Conservation (phyloP, 345 rosid genomes). For the Brassica nigra region DNA sequence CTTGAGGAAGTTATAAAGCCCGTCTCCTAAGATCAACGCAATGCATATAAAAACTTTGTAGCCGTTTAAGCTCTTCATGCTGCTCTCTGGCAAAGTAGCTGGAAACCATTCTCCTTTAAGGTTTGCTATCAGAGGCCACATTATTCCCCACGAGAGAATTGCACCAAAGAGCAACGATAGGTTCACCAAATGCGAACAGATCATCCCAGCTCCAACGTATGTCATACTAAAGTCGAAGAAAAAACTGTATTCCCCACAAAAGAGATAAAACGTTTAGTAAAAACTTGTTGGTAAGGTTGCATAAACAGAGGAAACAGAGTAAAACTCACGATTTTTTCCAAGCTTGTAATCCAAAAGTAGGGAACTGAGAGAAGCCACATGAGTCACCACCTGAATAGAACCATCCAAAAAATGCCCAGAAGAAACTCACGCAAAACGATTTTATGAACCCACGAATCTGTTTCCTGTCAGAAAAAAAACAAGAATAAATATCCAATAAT, state of each 20-base stretch:
- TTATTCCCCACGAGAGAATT: constrained; percentile 85
- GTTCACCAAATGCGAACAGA: constrained; percentile 91
- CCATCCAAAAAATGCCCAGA: constrained; percentile 93
- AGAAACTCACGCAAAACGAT: constrained; percentile 67
- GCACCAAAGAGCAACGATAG: constrained; percentile 90
- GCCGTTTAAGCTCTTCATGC: constrained; percentile 88
- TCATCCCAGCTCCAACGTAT: constrained; percentile 95
- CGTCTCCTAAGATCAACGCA: constrained; percentile 85
- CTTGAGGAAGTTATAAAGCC: constrained; percentile 86
- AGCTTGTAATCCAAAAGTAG: constrained; percentile 79
- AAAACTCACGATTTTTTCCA: constrained; percentile 72
- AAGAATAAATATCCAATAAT: not conserved
- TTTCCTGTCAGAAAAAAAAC: constrained; percentile 48
- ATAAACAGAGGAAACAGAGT: constrained; percentile 8
- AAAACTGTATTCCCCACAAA: constrained; percentile 58
- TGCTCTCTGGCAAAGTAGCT: constrained; percentile 52
- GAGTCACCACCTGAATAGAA: constrained; percentile 65
- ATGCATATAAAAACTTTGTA: constrained; percentile 93
- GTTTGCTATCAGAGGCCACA: constrained; percentile 82
- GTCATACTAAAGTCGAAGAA: constrained; percentile 91
- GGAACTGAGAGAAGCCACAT: constrained; percentile 81
- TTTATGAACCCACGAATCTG: constrained; percentile 72
- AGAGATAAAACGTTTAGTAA: not conserved
- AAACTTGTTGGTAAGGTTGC: not conserved
- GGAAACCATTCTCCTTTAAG: constrained; percentile 83